Percentiles rank a stretch among this genome's conserved stretches.
Conservation (phyloP, 805 yeast species). For the Lachancea kluyveri region DNA sequence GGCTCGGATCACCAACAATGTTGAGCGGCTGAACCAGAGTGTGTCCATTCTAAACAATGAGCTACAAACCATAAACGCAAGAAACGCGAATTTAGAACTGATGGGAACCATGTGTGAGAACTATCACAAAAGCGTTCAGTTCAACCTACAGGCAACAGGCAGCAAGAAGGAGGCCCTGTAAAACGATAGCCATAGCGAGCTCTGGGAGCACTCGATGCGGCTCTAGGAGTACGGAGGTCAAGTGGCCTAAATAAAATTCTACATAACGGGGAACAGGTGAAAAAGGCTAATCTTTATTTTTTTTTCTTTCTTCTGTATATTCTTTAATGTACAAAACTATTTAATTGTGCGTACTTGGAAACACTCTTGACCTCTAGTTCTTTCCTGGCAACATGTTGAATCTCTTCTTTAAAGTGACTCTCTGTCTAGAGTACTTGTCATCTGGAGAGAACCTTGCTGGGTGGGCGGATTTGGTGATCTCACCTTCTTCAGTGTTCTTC, state of each 20-base stretch:
- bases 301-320: too few species aligned
- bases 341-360: too few species aligned
- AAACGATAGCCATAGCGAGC: background rate
- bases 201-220: background rate
- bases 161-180: constrained; percentile 50
- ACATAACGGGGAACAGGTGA: too few species aligned
- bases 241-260: too few species aligned
- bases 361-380: too few species aligned
- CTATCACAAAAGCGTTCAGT: constrained; percentile 63
- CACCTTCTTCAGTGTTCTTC: constrained; percentile 77
- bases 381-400: constrained; percentile 83
- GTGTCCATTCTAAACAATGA: constrained; percentile 57
- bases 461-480: constrained; percentile 97
- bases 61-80: constrained; percentile 53
- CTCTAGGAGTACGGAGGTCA: too few species aligned
- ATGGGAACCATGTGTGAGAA: constrained; percentile 76
- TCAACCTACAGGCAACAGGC: constrained; percentile 60
- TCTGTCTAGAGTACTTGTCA: constrained; percentile 97
- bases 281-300: too few species aligned
- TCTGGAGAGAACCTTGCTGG: constrained; percentile 99
- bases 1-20: constrained; percentile 68
- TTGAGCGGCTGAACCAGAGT: constrained; percentile 71
- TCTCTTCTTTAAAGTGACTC: constrained; percentile 97
- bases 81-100: constrained; percentile 63
- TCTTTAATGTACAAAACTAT: background rate